phyloP scores from a whole-genome alignment of 805 yeast species.

The Ogataea allantospora region DNA sequence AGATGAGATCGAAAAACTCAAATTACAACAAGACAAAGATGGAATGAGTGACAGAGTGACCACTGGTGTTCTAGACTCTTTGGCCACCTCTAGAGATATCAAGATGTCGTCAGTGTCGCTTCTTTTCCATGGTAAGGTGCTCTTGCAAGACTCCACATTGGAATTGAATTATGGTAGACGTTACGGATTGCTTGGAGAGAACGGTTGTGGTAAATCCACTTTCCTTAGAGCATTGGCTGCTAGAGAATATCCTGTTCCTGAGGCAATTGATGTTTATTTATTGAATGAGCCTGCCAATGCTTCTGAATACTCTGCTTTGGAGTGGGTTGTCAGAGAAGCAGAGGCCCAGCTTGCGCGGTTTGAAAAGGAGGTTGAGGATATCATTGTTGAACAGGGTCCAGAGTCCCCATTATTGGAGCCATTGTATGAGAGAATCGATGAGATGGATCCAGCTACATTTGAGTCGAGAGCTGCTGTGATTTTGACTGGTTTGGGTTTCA shows the following conservation, averaged over 20 bases:
- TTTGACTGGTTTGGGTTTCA: constrained; percentile 96
- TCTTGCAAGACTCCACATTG: constrained; percentile 85
- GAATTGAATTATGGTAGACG: constrained; percentile 97
- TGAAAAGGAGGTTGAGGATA: constrained; percentile 87
- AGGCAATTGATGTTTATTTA: constrained; percentile 83
- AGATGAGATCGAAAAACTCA: constrained; percentile 77
- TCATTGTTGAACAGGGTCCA: constrained; percentile 89
- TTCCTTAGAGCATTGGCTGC: constrained; percentile 91
- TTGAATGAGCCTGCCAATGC: constrained; percentile 98
- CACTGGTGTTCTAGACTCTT: constrained; percentile 92
- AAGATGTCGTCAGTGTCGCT: constrained; percentile 87
- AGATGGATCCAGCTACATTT: constrained; percentile 93
- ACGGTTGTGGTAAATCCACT: constrained; percentile 98
- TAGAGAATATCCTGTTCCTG: constrained; percentile 94
- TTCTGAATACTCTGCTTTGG: constrained; percentile 86
- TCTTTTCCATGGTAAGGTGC: constrained; percentile 95
- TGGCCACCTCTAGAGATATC: constrained; percentile 89
- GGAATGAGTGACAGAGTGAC: constrained; percentile 97
- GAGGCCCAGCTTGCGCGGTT: constrained; percentile 86
- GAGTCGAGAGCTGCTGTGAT: constrained; percentile 96
- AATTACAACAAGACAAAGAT: constrained; percentile 88
- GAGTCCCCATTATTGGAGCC: constrained; percentile 84
- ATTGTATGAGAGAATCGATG: constrained; percentile 91
- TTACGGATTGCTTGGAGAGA: constrained; percentile 96
- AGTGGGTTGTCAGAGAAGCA: constrained; percentile 96